Evolutionary conservation across 2,329 filamentous ascomycete genomes (phyloP), one percentile per base, ranked within the genome.

Genomic region (Paraphoma sp.): DNA sequence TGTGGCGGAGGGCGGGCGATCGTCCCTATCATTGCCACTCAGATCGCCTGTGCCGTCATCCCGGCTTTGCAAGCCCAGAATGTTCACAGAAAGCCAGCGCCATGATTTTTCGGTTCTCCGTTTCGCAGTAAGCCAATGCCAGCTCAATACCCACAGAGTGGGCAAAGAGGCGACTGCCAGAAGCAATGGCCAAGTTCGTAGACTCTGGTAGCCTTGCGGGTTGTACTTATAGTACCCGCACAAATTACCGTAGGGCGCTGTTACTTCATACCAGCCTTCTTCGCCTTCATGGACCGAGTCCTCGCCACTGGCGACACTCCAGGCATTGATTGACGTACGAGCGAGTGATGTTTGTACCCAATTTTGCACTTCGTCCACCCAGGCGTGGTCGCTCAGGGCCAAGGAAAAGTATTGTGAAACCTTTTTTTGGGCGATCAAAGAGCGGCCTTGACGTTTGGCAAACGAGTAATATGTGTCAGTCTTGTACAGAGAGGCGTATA

Each of bases 241-340:
- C 23, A 51, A 42, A 29, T 51, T 45, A 18, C 49, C 31, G 14
- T 51, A 51, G 3, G 11, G 18, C 28, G 45, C 40, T 12, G 49
- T 51, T 8, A 40, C 31, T 30, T 51, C 41, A 2, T 2, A 29
- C 16, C 36, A 51, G 7, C 49, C 49, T 12, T 31, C 49, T 40
- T 29, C 29, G 5, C 31, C 43, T 8, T 23, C 42, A n/a, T 51
- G 49, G 6, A 51, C 28, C 14, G 42, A 51, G 43, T 51, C 49
- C 16, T 51, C 49, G 9, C 49, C 49, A 29, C 49, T 51, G 18
- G 49, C 49, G 31, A 51, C 49, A 51, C 49, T 51, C 49, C 49
- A 51, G 2, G 42, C 18, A 38, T 45, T 51, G 30, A 51, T 51
- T n/a, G 42, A 45, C 1, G 42, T 51, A n/a, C 49, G 49, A 16